These are phyloP conservation scores for Starmerella potacharoeniae DNA, from an alignment of 805 yeast species.

Conservation along the genomic window DNA sequence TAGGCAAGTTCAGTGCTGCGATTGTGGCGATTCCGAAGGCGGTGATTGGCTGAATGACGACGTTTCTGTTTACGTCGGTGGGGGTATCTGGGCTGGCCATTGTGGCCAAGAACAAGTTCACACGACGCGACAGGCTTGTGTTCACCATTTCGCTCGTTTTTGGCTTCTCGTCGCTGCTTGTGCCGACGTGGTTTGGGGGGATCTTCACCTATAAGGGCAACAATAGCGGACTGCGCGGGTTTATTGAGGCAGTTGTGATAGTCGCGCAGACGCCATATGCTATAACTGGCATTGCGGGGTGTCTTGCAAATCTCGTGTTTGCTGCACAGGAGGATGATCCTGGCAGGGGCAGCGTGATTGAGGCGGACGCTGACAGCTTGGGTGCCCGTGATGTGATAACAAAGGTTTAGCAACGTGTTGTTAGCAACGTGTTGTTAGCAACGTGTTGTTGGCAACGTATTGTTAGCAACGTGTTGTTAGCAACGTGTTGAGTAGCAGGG, in stretches of 20 bases:
- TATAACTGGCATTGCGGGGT: slow-evolving; percentile 52
- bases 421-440: too few species aligned
- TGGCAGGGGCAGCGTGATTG: not conserved
- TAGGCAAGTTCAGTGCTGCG: slow-evolving; percentile 83
- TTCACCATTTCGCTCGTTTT: slow-evolving; percentile 53
- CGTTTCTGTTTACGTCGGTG: slow-evolving; percentile 63
- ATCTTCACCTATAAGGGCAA: slow-evolving; percentile 56
- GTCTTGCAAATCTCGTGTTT: slow-evolving; percentile 48
- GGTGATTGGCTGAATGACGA: slow-evolving; percentile 80
- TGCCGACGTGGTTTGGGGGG: slow-evolving; percentile 50
- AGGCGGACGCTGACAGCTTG: too few species aligned
- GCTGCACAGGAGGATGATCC: slow-evolving; percentile 39
- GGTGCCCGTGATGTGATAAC: too few species aligned
- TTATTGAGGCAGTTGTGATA: slow-evolving; percentile 54
- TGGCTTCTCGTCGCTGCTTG: slow-evolving; percentile 57
- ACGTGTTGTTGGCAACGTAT: too few species aligned
- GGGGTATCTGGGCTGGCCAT: slow-evolving; percentile 68
- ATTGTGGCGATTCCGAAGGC: slow-evolving; percentile 69
- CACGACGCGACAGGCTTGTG: slow-evolving; percentile 64
- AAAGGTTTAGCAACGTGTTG: too few species aligned
- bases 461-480: too few species aligned
- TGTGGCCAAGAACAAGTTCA: slow-evolving; percentile 42
- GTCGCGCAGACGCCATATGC: slow-evolving; percentile 69
- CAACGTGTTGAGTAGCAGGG: too few species aligned
- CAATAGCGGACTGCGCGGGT: slow-evolving; percentile 47